These are phyloP conservation scores for Eucalyptus pauciflora DNA, from an alignment of 345 rosid species.

Conservation along the genomic window DNA sequence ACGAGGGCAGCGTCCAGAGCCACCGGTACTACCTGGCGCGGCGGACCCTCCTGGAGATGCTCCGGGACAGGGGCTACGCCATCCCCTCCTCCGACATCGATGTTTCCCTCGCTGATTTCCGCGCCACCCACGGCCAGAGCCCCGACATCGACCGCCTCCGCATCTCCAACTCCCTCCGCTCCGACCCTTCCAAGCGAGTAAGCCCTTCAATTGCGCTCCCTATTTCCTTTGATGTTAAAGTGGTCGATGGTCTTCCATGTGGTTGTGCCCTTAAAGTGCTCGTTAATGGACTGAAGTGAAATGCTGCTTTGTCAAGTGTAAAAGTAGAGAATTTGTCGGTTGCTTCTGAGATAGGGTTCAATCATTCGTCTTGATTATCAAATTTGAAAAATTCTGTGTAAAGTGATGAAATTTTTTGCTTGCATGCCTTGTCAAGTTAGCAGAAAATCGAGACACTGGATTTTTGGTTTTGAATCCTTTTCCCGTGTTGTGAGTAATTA, in stretches of 20 bases:
- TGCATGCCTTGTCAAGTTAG: not conserved
- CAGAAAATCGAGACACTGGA: not conserved
- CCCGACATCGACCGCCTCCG: conserved; percentile 64
- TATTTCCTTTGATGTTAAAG: not conserved
- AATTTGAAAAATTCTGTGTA: not conserved
- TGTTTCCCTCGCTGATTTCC: conserved; percentile 59
- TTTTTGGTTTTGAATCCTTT: not conserved
- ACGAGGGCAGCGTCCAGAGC: conserved; percentile 51
- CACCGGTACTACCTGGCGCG: conserved; percentile 67
- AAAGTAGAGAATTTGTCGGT: not conserved
- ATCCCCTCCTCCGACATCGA: conserved; percentile 48
- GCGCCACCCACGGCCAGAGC: conserved; percentile 30
- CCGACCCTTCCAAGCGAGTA: conserved; percentile 61
- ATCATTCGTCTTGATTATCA: not conserved
- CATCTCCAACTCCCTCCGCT: conserved; percentile 31
- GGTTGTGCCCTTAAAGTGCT: not conserved
- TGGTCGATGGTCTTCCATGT: not conserved
- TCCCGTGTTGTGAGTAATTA: not conserved
- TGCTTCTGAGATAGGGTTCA: not conserved
- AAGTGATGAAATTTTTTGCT: not conserved
- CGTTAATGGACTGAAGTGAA: not conserved
- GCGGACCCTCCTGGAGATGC: conserved; percentile 71
- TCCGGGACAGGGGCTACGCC: conserved; percentile 68
- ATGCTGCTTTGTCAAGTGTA: not conserved
- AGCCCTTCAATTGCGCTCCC: not conserved